Conservation (phyloP, 2,329 filamentous ascomycete species). For the Fusarium luffae region DNA sequence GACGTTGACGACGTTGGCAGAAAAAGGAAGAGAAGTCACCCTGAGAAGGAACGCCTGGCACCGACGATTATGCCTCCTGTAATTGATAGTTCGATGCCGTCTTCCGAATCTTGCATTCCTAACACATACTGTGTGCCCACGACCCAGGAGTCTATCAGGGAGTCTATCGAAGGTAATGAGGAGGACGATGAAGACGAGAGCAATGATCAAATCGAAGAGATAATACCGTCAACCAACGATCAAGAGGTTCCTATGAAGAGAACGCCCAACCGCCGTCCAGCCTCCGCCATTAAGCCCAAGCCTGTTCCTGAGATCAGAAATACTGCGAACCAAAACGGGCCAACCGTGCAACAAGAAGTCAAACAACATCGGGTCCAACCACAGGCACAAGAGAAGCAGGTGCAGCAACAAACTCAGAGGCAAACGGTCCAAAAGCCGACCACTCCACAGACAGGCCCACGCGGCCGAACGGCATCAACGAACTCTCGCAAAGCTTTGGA, state of each 20-base stretch:
- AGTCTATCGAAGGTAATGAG: constrained; percentile 38
- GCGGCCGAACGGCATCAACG: not conserved
- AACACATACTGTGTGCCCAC: constrained; percentile 39
- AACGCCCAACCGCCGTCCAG: not conserved
- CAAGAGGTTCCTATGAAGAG: not conserved
- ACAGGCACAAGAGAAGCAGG: not conserved
- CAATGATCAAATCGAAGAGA: constrained; percentile 10
- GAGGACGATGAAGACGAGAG: constrained; percentile 20
- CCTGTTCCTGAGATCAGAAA: not conserved
- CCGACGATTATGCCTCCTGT: constrained; percentile 39
- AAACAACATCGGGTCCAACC: not conserved
- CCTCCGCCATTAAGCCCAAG: not conserved
- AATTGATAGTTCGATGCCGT: constrained; percentile 42
- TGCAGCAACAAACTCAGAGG: not conserved
- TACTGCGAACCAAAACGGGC: not conserved
- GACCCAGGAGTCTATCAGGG: constrained; percentile 35
- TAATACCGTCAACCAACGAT: constrained; percentile 16
- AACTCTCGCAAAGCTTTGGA: not conserved
- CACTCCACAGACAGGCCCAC: not conserved
- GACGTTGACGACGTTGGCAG: constrained; percentile 30
- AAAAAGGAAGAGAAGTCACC: constrained; percentile 23
- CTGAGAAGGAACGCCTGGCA: constrained; percentile 36
- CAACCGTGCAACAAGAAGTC: not conserved
- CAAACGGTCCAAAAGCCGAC: not conserved
- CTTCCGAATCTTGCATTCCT: constrained; percentile 48